These are phyloP conservation scores for Verticillium isaacii DNA, from an alignment of 2,329 filamentous ascomycete species.

Conservation along the genomic window DNA sequence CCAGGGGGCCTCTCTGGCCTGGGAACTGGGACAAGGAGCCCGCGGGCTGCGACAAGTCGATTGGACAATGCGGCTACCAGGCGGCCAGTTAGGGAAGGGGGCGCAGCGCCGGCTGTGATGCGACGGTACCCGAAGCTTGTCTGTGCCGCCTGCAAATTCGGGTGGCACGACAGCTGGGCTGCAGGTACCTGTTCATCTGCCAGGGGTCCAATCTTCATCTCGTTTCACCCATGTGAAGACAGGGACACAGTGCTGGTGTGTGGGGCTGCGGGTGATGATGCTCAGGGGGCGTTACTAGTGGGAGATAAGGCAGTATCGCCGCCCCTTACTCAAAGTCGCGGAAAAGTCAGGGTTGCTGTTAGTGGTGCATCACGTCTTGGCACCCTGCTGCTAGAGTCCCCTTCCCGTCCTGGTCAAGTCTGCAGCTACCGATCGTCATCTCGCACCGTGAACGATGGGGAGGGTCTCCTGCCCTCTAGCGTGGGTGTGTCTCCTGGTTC, in stretches of 20 bases:
- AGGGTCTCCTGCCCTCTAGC: neutral
- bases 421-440: neutral
- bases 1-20: too few relatives aligned
- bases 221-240: constrained; percentile 1
- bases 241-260: neutral
- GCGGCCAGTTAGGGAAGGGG: neutral
- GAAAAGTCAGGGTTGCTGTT: neutral
- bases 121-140: neutral
- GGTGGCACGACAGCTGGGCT: neutral
- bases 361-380: neutral
- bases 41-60: neutral
- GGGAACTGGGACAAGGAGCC: neutral
- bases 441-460: neutral
- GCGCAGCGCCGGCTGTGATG: neutral
- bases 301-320: neutral
- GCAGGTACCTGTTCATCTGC: constrained; percentile 1
- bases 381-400: neutral
- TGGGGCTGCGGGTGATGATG: neutral
- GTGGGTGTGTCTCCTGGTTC: neutral
- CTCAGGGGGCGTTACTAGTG: neutral
- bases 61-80: neutral
- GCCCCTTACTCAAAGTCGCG: neutral
- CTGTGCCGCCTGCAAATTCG: neutral
- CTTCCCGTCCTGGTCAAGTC: neutral
- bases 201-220: neutral